Percentiles rank a stretch among this genome's conserved stretches.
Evolutionary conservation across 495 filamentous ascomycete genomes (phyloP).

Genomic region (Patellaria atrata): DNA sequence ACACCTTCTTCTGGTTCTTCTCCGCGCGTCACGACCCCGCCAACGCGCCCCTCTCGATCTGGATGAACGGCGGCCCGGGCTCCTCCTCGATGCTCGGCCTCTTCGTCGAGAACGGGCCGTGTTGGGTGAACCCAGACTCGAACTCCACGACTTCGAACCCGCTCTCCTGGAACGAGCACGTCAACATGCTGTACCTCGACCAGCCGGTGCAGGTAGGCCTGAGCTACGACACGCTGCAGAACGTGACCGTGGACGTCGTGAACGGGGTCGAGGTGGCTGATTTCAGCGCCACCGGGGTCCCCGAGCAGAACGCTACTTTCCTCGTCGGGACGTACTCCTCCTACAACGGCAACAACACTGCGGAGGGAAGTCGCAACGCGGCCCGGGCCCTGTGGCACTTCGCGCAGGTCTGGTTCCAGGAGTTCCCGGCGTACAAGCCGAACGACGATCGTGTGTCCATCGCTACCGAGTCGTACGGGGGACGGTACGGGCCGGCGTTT

Average conservation of each 20-base stretch:
- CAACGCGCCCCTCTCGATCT: conserved; percentile 48
- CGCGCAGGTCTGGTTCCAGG: conserved; percentile 41
- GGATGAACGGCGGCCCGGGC: conserved; percentile 37
- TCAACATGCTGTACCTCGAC: conserved; percentile 25
- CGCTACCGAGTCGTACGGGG: conserved; percentile 43
- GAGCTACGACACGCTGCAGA: conserved; percentile 39
- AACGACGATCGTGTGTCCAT: conserved; percentile 40
- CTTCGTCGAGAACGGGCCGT: conserved; percentile 23
- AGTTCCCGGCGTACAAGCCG: conserved; percentile 42
- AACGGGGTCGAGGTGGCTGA: conserved; percentile 19
- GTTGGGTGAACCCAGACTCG: conserved; percentile 19
- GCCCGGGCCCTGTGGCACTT: conserved; percentile 44
- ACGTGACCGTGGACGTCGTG: conserved; percentile 27
- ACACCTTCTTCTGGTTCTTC: conserved; percentile 72
- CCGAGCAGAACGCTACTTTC: conserved; percentile 44
- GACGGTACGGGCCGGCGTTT: conserved; percentile 40
- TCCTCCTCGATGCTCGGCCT: conserved; percentile 14
- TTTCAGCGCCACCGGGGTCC: conserved; percentile 28
- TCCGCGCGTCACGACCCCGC: conserved; percentile 44
- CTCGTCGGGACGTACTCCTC: conserved; percentile 47
- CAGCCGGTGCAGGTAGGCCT: conserved; percentile 44
- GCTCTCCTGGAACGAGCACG: conserved; percentile 22
- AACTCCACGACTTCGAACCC: conserved; percentile 22
- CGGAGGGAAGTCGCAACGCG: conserved; percentile 38
- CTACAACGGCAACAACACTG: conserved; percentile 30